Base-by-base conservation (phyloP, 371 early-diverging fungal genomes). In the Syncephalastrum racemosum region DNA sequence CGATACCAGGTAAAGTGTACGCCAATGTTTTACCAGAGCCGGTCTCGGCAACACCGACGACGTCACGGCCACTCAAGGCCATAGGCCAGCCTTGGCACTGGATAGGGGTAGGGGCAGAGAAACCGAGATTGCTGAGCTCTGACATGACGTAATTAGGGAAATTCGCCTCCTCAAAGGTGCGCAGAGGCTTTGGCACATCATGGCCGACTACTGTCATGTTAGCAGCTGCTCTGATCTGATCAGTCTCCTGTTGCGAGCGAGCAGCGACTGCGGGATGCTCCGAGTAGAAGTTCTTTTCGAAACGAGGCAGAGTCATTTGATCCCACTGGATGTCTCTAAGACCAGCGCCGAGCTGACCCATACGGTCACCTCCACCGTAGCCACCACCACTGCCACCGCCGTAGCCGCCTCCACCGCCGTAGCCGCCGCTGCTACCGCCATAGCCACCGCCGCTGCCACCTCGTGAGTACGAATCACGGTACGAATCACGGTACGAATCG, bases 71-170 rank as follows among this genome's bases (percentile, higher is more conserved):
- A 45, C 89, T 89, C 39, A 99, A 85, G 13, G 99, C 99, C 98
- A 98, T 97, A 10, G 99, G 98, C 98, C 98, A 98, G 50, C 99
- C 99, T 73, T 99, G 99, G 22, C 95, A 90, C 81, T 99, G 99
- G 66, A 99, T 99, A 39, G 97, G 80, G 1, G 99, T 99, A 25
- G 99, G 99, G 4, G 77, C 74, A 20, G 80, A 75, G 79, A 96
- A 99, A 1, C 96, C 95, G 50, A 90, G 85, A 46, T 85, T 82
- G 39, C 75, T 59, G 44, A 99, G 86, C 68, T 94, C 94, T 51
- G 87, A 81, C 66, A 98, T 80, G 20, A 99, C 87, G 66, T 89
- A 90, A 58, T 77, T 71, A 20, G 95, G 95, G 62, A 95, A 92
- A 42, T 83, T 84, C 24, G 94, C 91, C 71, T 93, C 91, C 5